phyloP scores from a whole-genome alignment of 1,284 basidiomycete species.

The Meripilus lineatus region DNA sequence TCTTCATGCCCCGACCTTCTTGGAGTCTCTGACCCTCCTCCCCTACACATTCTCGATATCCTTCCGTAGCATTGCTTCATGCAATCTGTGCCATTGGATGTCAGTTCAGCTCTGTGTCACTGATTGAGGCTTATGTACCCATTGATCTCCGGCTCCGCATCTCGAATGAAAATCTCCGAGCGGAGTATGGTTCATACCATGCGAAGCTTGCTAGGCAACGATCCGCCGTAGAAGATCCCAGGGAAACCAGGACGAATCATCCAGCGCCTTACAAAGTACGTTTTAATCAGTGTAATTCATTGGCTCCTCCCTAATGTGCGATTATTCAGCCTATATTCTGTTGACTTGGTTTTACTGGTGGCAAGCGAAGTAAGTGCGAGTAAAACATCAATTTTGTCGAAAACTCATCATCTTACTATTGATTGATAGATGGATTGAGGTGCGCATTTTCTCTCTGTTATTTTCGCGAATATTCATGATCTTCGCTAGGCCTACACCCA shows the following conservation, averaged over 20 bases:
- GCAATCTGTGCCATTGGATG: constrained; percentile 68
- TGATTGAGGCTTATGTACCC: neutral
- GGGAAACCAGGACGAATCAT: constrained; percentile 16
- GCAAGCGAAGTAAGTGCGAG: constrained; percentile 10
- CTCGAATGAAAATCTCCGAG: neutral
- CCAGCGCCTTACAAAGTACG: no score
- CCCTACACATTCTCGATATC: constrained; percentile 61
- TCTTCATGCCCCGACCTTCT: constrained; percentile 56
- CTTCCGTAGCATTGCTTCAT: constrained; percentile 59
- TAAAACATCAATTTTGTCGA: no score
- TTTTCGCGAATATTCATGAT: constrained; percentile 2
- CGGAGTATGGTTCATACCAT: constrained; percentile 49
- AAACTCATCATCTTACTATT: neutral
- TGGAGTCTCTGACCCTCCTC: constrained; percentile 53
- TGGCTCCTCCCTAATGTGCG: no score
- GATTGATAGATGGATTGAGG: constrained; percentile 56
- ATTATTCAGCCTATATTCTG: constrained; percentile 11
- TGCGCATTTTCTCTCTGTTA: constrained; percentile 22
- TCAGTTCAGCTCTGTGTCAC: constrained; percentile 36
- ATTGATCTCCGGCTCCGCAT: neutral
- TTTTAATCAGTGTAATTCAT: no score
- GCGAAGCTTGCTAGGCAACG: constrained; percentile 34
- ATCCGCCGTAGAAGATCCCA: constrained; percentile 26
- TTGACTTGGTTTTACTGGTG: constrained; percentile 13
- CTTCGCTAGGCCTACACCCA: constrained; percentile 46